phyloP scores from a whole-genome alignment of 805 yeast species.

The Cyberlindnera galapagoensis region DNA sequence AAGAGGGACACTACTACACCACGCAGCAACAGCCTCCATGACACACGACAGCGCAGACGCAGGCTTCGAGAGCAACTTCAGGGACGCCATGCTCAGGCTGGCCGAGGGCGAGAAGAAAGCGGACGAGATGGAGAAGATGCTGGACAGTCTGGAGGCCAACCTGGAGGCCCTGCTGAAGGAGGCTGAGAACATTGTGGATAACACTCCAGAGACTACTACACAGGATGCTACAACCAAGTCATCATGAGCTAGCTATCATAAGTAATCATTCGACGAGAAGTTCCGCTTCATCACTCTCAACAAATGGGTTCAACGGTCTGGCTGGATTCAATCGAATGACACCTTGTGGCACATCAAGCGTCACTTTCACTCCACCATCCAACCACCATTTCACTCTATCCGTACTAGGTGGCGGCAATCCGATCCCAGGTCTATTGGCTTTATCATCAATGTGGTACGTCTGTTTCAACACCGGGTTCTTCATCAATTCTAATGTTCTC shows the following conservation, averaged over 20 bases:
- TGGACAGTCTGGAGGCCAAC: constrained; percentile 58
- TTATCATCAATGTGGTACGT: constrained; percentile 22
- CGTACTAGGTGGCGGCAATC: constrained; percentile 85
- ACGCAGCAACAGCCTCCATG: too few relatives aligned
- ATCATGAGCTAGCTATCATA: too few relatives aligned
- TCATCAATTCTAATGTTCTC: constrained; percentile 22
- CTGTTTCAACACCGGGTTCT: constrained; percentile 2
- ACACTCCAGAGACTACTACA: background rate
- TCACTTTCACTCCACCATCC: constrained; percentile 63
- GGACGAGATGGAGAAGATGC: constrained; percentile 52
- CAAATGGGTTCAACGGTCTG: constrained; percentile 69
- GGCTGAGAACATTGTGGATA: constrained; percentile 28
- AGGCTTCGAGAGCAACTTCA: constrained; percentile 31
- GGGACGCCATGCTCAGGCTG: constrained; percentile 50
- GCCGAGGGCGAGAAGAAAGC: constrained; percentile 67
- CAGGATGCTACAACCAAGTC: background rate
- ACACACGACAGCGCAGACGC: constrained; percentile 12
- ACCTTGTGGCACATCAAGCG: constrained; percentile 32
- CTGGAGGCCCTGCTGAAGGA: constrained; percentile 51
- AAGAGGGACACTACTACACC: too few relatives aligned
- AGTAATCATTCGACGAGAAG: too few relatives aligned
- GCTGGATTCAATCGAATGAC: constrained; percentile 57
- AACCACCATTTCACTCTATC: constrained; percentile 90
- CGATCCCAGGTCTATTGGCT: constrained; percentile 24
- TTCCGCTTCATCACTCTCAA: constrained; percentile 32